Evolutionary conservation across 1,139 yeast species (phyloP).

Genomic region (Yamadazyma dushanensis): DNA sequence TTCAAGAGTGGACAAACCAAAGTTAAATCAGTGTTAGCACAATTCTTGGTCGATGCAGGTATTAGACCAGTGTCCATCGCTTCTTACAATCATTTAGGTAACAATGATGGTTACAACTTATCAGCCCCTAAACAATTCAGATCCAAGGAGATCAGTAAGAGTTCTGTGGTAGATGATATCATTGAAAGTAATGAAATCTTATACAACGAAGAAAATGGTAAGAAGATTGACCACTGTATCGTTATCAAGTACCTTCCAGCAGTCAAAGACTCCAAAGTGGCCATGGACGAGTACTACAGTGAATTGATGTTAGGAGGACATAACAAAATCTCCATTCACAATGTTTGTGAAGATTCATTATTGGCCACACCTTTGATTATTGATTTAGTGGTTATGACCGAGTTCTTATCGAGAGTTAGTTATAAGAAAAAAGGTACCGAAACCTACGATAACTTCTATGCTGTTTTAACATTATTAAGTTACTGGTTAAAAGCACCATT

Average conservation of each 20-base stretch:
- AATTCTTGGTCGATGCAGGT: constrained; percentile 95
- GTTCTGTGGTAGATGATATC: constrained; percentile 92
- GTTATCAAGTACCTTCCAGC: constrained; percentile 94
- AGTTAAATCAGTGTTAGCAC: constrained; percentile 91
- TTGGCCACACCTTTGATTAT: constrained; percentile 93
- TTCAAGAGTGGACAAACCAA: constrained; percentile 97
- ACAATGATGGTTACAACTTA: constrained; percentile 92
- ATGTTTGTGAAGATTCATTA: constrained; percentile 94
- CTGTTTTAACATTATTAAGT: constrained; percentile 83
- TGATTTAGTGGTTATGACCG: constrained; percentile 87
- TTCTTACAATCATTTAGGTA: constrained; percentile 93
- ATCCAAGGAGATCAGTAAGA: constrained; percentile 92
- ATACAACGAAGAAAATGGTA: constrained; percentile 79
- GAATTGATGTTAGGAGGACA: constrained; percentile 98
- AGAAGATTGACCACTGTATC: constrained; percentile 87
- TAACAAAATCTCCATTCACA: constrained; percentile 89
- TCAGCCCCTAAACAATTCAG: constrained; percentile 91
- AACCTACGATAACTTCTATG: constrained; percentile 68
- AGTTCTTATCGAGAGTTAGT: constrained; percentile 82
- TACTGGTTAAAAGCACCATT: constrained; percentile 98
- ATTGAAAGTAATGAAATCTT: constrained; percentile 84
- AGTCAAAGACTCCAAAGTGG: constrained; percentile 95
- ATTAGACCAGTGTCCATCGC: constrained; percentile 93
- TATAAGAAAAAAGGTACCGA: constrained; percentile 54
- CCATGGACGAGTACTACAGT: constrained; percentile 97